Evolutionary conservation across 1,284 basidiomycete genomes (phyloP), one percentile per base, ranked within the genome.

Genomic region (Porogramme epimiltina): DNA sequence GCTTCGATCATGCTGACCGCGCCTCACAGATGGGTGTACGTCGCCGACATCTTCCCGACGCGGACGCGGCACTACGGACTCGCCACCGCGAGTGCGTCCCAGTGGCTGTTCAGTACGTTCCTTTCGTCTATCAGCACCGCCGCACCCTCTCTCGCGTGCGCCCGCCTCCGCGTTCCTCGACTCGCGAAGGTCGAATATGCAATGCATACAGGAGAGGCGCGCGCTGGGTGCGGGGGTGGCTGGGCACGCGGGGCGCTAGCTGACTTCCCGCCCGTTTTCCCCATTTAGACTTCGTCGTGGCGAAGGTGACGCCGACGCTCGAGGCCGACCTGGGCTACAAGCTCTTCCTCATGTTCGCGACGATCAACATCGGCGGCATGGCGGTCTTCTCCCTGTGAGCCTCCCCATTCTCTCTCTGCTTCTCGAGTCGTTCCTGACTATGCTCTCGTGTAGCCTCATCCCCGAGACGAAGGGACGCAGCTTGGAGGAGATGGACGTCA

Each of bases 11-110:
- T 15, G 18, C 49, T 51, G 24, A 37, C 24, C n/a, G 15, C 9
- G n/a, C 15, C 15, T 4, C n/a, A 15, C 23, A 66, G 60, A 11
- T 89, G 87, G 87, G 83, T 90, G 5, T 89, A 89, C 60, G 82
- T 83, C 20, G 75, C 87, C 13, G 91, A 93, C 68, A 91, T 93
- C 65, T 93, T 93, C 79, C 88, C 86, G 24, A 93, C 89, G 34
- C 73, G 88, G 40, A 91, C 89, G 10, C 76, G 90, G 51, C 86
- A 90, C 63, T 90, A 86, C 62, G 91, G 91, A 43, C 73, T 92
- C 39, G 81, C 86, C 1, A 71, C 82, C 2, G 90, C 85, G 1
- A 84, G 84, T 45, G 80, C 81, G 10, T 80, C 86, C 1, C 90
- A 91, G 57, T 93, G 90, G 89, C 70, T 91, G 3, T 92, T 81